Percentiles rank a stretch among this genome's conserved stretches.
Conservation (phyloP, 1,139 yeast genomes). For the Meyerozyma elateridarum region DNA sequence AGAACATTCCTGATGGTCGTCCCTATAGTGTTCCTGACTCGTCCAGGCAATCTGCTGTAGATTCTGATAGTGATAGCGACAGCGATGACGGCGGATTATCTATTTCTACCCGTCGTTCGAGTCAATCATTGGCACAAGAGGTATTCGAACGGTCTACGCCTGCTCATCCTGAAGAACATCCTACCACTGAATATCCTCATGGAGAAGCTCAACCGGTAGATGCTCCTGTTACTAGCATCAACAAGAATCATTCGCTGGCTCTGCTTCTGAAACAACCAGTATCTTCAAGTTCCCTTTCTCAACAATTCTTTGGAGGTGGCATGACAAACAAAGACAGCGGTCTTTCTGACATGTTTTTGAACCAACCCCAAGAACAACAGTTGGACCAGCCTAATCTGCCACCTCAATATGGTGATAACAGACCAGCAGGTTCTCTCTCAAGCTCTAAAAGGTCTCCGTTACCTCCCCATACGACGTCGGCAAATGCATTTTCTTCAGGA, state of each 20-base stretch:
- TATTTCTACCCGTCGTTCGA: constrained; percentile 36
- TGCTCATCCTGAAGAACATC: constrained; percentile 11
- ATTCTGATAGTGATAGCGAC: constrained; percentile 17
- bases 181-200: constrained; percentile 18
- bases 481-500: constrained; percentile 30
- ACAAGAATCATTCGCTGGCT: constrained; percentile 33
- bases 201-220: constrained; percentile 23
- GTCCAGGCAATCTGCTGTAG: no score
- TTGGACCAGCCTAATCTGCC: no score
- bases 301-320: constrained; percentile 27
- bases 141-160: constrained; percentile 25
- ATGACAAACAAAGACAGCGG: constrained; percentile 10
- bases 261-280: constrained; percentile 39
- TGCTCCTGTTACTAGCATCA: constrained; percentile 25
- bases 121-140: constrained; percentile 46
- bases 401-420: no score
- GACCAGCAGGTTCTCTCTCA: no score
- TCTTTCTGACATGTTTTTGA: constrained; percentile 7
- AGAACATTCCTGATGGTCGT: no score
- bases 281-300: constrained; percentile 35
- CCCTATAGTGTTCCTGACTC: no score
- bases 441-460: no score
- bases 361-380: constrained; percentile 34
- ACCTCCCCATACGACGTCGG: constrained; percentile 45
- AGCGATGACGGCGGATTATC: constrained; percentile 34